Evolutionary conservation across 2,329 filamentous ascomycete genomes (phyloP).

Genomic region (Pseudogymnoascus sp.): DNA sequence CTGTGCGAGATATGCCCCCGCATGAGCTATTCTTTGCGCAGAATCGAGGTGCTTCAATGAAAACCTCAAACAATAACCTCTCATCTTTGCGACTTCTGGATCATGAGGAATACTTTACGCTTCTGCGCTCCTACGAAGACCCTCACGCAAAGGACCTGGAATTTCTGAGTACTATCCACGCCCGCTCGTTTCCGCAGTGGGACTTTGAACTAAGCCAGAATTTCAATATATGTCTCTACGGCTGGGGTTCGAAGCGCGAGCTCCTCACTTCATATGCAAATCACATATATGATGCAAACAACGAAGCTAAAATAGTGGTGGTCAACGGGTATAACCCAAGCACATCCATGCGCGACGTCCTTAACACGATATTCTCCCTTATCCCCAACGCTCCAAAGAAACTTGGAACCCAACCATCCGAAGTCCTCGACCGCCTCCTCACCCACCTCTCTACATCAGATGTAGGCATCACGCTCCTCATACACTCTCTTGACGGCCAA

Average conservation of each 20-base stretch:
- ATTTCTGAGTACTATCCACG: constrained; percentile 66
- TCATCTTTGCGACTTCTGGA: constrained; percentile 67
- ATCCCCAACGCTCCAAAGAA: constrained; percentile 38
- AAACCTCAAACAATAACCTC: constrained; percentile 82
- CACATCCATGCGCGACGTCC: constrained; percentile 58
- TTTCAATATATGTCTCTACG: constrained; percentile 86
- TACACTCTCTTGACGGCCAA: constrained; percentile 81
- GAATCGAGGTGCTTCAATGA: constrained; percentile 70
- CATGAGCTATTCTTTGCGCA: constrained; percentile 93
- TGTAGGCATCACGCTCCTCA: constrained; percentile 54
- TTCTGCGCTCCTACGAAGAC: constrained; percentile 54
- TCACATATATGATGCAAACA: constrained; percentile 46
- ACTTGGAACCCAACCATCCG: constrained; percentile 45
- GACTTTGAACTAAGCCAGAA: constrained; percentile 77
- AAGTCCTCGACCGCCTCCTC: constrained; percentile 61
- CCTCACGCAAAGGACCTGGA: constrained; percentile 61
- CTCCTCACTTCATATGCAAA: constrained; percentile 69
- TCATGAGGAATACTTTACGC: constrained; percentile 82
- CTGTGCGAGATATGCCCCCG: constrained; percentile 70
- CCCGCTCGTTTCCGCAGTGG: constrained; percentile 84
- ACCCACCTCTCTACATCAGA: constrained; percentile 43
- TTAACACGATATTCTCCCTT: constrained; percentile 59
- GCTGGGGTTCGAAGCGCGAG: constrained; percentile 79
- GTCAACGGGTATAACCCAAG: constrained; percentile 75
- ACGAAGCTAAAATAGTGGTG: constrained; percentile 51